phyloP scores from a whole-genome alignment of 371 early-diverging fungal genomes.

The Nematocida sp. region DNA sequence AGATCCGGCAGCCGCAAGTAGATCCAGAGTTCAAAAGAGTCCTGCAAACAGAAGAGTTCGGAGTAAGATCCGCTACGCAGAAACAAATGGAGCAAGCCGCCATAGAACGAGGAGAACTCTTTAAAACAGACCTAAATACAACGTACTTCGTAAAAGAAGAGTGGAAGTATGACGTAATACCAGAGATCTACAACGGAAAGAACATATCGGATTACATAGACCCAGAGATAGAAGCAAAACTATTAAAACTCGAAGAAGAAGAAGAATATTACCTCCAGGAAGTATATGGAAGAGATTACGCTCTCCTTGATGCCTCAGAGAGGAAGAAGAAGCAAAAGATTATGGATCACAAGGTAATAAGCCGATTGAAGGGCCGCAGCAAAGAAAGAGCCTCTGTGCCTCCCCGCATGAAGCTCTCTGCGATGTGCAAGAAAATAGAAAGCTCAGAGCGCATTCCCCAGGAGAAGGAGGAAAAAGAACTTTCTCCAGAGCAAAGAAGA shows the following conservation, averaged over 20 bases:
- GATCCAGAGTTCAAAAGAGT: slow-evolving; percentile 78
- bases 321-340: slow-evolving; percentile 57
- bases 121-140: slow-evolving; percentile 39
- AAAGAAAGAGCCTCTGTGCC: slow-evolving; percentile 39
- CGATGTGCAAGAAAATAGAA: slow-evolving; percentile 40
- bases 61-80: slow-evolving; percentile 75
- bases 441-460: not conserved
- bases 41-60: slow-evolving; percentile 79
- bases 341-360: slow-evolving; percentile 44
- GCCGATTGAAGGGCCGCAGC: slow-evolving; percentile 43
- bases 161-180: slow-evolving; percentile 94
- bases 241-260: slow-evolving; percentile 87
- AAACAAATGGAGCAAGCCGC: slow-evolving; percentile 59
- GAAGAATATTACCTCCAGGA: slow-evolving; percentile 71
- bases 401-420: slow-evolving; percentile 32
- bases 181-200: slow-evolving; percentile 97
- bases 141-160: slow-evolving; percentile 68
- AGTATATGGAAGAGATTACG: slow-evolving; percentile 58
- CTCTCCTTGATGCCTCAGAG: slow-evolving; percentile 56
- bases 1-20: slow-evolving; percentile 76
- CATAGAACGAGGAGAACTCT: slow-evolving; percentile 37
- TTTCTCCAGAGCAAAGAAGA: slow-evolving; percentile 1
- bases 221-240: slow-evolving; percentile 74
- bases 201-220: slow-evolving; percentile 98
- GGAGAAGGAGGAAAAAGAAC: not conserved